Percentiles rank a stretch among this genome's conserved stretches.
Evolutionary conservation across 495 filamentous ascomycete species (phyloP).

Genomic region (Penicillium coffeae): DNA sequence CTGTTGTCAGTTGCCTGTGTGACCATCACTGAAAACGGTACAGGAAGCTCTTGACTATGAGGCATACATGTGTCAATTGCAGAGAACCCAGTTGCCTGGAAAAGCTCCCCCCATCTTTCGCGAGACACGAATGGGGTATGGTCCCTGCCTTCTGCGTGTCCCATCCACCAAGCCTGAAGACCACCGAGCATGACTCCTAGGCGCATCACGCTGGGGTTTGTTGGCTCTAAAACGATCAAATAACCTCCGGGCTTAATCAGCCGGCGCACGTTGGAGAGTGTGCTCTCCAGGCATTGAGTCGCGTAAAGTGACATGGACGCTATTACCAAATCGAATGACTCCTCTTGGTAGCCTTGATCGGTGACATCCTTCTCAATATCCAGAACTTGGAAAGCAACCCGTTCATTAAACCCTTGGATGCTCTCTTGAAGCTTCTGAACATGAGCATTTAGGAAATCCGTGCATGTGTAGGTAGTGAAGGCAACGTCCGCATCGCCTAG

Average conservation of each 20-base stretch:
- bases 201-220: conserved; percentile 24
- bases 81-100: conserved; percentile 43
- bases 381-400: conserved; percentile 43
- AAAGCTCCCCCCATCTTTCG: conserved; percentile 34
- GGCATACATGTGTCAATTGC: conserved; percentile 39
- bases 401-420: conserved; percentile 14
- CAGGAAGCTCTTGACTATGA: conserved; percentile 5
- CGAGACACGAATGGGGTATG: conserved; percentile 31
- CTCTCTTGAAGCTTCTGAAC: conserved; percentile 29
- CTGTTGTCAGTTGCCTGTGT: conserved; percentile 44
- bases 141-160: conserved; percentile 38
- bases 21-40: conserved; percentile 39
- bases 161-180: conserved; percentile 52
- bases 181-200: conserved; percentile 32
- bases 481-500: conserved; percentile 11
- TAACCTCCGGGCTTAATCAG: conserved; percentile 55
- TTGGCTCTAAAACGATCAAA: conserved; percentile 46
- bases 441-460: conserved; percentile 45
- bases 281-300: conserved; percentile 19
- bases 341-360: conserved; percentile 39
- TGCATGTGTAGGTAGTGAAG: conserved; percentile 44
- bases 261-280: conserved; percentile 21
- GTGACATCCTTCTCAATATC: conserved; percentile 38
- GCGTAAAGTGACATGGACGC: conserved; percentile 24
- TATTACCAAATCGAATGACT: conserved; percentile 48